Evolutionary conservation across 345 rosid genomes (phyloP), one percentile per base, ranked within the genome.

Genomic region (Firmiana major): DNA sequence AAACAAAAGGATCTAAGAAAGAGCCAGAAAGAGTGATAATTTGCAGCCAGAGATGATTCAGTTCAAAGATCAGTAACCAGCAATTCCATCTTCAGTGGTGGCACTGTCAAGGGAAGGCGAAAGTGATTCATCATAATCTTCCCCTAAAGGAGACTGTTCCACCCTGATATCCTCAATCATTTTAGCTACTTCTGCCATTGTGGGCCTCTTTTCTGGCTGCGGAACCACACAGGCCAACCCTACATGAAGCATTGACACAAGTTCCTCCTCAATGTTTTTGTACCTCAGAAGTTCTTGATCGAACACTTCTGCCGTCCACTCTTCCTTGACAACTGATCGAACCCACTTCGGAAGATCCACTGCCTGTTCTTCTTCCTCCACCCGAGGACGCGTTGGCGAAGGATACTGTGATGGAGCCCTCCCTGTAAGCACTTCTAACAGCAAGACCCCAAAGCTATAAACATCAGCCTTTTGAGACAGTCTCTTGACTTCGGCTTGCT

Each of bases 261-360:
- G n/a, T n/a, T 93, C 98, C 76, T 91, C 98, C 75, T 91, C 97
- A 16, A 94, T 93, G 83, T 94, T 93, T 84, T 93, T 93, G 77
- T 94, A 94, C 90, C 98, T 91, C 81, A 94, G 43, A 43, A 94
- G 92, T 80, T 94, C 98, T 81, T 89, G 89, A 82, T 94, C 98
- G 76, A 94, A 94, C 77, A 94, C 98, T 84, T 94, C 98, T 6
- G 97, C 94, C 17, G 98, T 94, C 98, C 98, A 93, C 80, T 93
- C 98, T 81, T 94, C 98, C 85, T 89, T 93, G 59, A 94, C 98
- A 40, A 94, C 97, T 2, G 98, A 94, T 76, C 91, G 81, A 57
- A 94, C 98, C 98, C 98, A 93, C 62, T 87, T 94, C 0, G 97
- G 97, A 65, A 94, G 91, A 76, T 94, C 98, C 66, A 84, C 88